Conservation (phyloP, 192 early-diverging fungal species). For the Umbelopsis ramanniana region DNA sequence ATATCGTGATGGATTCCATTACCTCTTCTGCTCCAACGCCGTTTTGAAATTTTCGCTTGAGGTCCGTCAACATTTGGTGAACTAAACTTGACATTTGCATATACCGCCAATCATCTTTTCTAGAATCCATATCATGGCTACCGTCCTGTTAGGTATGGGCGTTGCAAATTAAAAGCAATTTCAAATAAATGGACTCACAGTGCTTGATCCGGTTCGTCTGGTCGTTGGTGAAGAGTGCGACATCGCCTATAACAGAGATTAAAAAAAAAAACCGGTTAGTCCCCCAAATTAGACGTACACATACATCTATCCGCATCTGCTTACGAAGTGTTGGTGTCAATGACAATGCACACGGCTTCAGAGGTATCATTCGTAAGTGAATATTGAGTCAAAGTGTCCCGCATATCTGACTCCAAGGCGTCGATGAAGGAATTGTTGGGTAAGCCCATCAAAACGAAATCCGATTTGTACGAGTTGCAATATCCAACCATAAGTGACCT, state of each 20-base stretch:
- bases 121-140: slow-evolving; percentile 10
- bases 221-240: slow-evolving; percentile 25
- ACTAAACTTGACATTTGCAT: slow-evolving; percentile 35
- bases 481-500: slow-evolving; percentile 61
- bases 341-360: slow-evolving; percentile 46
- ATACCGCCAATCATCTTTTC: slow-evolving; percentile 27
- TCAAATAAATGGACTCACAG: background rate
- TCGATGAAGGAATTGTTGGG: slow-evolving; percentile 33
- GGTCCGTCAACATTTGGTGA: slow-evolving; percentile 26
- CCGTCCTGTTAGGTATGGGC: background rate
- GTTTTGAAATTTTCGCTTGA: slow-evolving; percentile 28
- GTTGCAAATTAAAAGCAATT: background rate
- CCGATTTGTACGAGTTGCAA: slow-evolving; percentile 55
- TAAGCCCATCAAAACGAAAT: slow-evolving; percentile 63
- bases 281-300: too few species aligned
- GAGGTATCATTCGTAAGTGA: slow-evolving; percentile 31
- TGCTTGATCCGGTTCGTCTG: slow-evolving; percentile 19
- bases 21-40: slow-evolving; percentile 51
- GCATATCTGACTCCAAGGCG: slow-evolving; percentile 45
- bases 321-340: slow-evolving; percentile 50
- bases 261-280: slow-evolving; percentile 22
- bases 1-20: slow-evolving; percentile 10
- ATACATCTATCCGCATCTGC: background rate
- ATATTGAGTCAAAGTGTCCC: slow-evolving; percentile 45
- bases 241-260: slow-evolving; percentile 26